Evolutionary conservation across 1,284 basidiomycete genomes (phyloP).

Genomic region (Moesziomyces sp.): DNA sequence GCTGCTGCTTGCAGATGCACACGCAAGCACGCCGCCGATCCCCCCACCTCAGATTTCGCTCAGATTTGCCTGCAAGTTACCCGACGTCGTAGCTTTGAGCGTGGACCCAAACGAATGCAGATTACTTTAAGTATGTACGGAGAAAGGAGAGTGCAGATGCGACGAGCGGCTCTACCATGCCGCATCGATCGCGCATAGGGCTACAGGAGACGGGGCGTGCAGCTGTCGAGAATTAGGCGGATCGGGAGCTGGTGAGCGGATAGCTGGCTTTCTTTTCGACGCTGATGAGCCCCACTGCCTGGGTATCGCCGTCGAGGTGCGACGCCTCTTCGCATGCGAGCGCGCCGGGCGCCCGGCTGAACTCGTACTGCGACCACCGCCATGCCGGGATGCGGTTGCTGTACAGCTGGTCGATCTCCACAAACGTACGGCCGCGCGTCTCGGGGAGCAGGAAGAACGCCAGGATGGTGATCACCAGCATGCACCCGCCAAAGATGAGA

Average conservation of each 20-base stretch:
- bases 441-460: constrained; percentile 55
- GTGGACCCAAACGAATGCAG: too few relatives aligned
- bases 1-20: too few relatives aligned
- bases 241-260: constrained; percentile 11
- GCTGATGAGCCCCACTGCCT: constrained; percentile 27
- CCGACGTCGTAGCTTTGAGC: too few relatives aligned
- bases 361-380: constrained; percentile 50
- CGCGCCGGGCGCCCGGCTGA: constrained; percentile 5
- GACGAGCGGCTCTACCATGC: neutral
- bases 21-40: too few relatives aligned
- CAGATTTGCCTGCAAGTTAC: too few relatives aligned
- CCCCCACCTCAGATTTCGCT: too few relatives aligned
- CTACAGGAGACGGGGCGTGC: neutral
- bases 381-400: constrained; percentile 39
- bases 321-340: constrained; percentile 4
- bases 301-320: constrained; percentile 18
- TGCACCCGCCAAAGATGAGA: constrained; percentile 57
- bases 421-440: constrained; percentile 50
- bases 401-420: constrained; percentile 62
- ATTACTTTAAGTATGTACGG: too few relatives aligned
- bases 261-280: constrained; percentile 36
- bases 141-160: neutral
- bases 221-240: constrained; percentile 3
- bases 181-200: neutral
- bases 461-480: constrained; percentile 45